Evolutionary conservation across 1,284 basidiomycete species (phyloP), one percentile per base, ranked within the genome.

Genomic region (Tilletiopsis washingtonensis): DNA sequence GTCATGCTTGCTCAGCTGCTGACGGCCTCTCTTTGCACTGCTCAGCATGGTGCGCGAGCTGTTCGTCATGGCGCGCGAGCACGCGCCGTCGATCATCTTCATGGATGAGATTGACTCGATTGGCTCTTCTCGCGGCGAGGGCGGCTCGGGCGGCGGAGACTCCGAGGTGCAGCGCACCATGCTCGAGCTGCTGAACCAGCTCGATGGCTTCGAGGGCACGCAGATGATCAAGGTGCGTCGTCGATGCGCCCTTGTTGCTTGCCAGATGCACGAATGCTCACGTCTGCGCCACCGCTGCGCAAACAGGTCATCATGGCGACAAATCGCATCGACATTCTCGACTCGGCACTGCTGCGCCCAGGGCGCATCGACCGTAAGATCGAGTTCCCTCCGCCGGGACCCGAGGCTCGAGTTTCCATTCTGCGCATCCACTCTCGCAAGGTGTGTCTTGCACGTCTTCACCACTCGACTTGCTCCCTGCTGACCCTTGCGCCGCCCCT

Each of bases 81-180:
- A 97, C 73, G 93, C 93, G 23, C 93, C 94, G n/a, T 88, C 85
- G 74, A 97, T 98, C 78, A 94, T 98, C 73, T 97, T 98, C 78
- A 97, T 98, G 90, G 93, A 98, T 76, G 93, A 98, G 75, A 97
- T 98, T 63, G 93, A 98, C 77, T 91, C 88, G 20, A 98, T 98
- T 68, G 93, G 93, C 47, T 89, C 86, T 55, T 91, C 88, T 50
- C 78, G 93, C 72, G 90, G 91, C 21, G 89, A 91, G 64, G 86
- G 86, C 23, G 86, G 56, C 40, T 59, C 56, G 19, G 73, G 75
- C 9, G 73, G 74, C n/a, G 89, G 90, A 1, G 93, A 98, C 71
- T 93, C 88, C 4, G 93, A 97, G 75, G 93, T 97, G 50, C 93
- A 98, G 78, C 79, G 93, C 53, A 98, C 93, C 54, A 97, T 97